Evolutionary conservation across 2,329 filamentous ascomycete genomes (phyloP), one percentile per base, ranked within the genome.

Genomic region (Tolypocladium endophyticum): DNA sequence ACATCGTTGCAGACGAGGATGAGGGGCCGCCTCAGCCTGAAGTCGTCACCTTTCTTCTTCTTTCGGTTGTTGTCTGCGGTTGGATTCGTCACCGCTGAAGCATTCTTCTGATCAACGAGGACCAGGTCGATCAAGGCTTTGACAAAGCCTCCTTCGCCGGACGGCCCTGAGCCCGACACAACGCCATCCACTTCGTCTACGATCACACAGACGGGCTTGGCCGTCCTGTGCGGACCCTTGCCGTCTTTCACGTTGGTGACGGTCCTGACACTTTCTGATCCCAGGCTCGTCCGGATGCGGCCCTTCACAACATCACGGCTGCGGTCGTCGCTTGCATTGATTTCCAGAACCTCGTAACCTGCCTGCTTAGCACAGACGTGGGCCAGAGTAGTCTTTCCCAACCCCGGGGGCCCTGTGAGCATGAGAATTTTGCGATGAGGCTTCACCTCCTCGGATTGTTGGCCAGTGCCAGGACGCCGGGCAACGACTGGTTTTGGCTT

Each of bases 131-230:
- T 93, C 61, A 99, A 76, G 1, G 94, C 94, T 71, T 92, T 96
- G 73, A 99, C 87, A 65, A 99, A 99, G 0, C 94, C 94, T 57
- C 93, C 93, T 70, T 99, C 94, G 43, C 92, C 89, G 35, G 87
- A 86, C 30, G 78, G 81, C 6, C 88, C 87, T 56, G 88, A 87
- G 14, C 93, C 92, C 28, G 88, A 81, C 2, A 96, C 91, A 0
- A 95, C 94, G 47, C 94, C 94, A 70, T 99, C 94, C 1, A 97
- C 94, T 74, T 99, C 94, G 68, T 99, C 94, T 0, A 99, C 91
- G 2, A 99, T 82, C 4, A 99, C 89, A 66, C 94, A 99, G 0
- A 97, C 87, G 0, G 94, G 95, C 61, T 87, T 90, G 16, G 90
- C 92, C 39, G 87, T 80, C 69, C 90, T 95, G 59, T 83, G 81